Base-by-base conservation (phyloP, 2,329 filamentous ascomycete species). In the Monosporascus sp. region DNA sequence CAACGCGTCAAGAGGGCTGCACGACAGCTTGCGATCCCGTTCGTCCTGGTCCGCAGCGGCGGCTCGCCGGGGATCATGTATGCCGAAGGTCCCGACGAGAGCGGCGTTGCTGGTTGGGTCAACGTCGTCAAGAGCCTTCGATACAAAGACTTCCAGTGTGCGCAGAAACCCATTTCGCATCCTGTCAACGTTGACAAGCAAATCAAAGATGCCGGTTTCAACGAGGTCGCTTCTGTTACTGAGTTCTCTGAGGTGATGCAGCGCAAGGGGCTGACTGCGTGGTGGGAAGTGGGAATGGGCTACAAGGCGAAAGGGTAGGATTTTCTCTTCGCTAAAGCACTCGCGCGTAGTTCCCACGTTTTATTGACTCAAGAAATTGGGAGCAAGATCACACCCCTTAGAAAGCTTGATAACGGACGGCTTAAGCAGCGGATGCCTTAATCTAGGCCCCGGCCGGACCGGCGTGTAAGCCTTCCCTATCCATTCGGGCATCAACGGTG, bases 31-130 rank as follows among this genome's bases (percentile, higher is more conserved):
- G 74, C 81, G 59, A 73, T 83, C 52, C 80, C 85, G 49, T 86
- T 81, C 59, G 82, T 87, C 1, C 72, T 91, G 3, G 73, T 90
- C 1, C 81, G 87, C 26, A 84, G 80, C 57, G 87, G 88, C 11
- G 83, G 84, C 2, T 80, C 80, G 24, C 88, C 88, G 0, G 88
- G 88, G 2, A 84, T 92, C 60, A 91, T 92, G 88, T 90, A 91
- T 64, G 87, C 86, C 49, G 85, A 90, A 65, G 82, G 83, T 1
- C 58, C 59, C 4, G 72, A 77, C n/a, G 77, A 81, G 59, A 61
- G 64, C 1, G 74, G 75, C 1, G 80, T 90, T 3, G 75, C 74
- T 53, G 73, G 76, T 16, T 91, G 87, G 87, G 84, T 90, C 5
- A 74, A 73, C 11, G 73, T 74, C 1, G 86, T 90, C 2, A 81